Evolutionary conservation across 495 filamentous ascomycete genomes (phyloP).

Genomic region (Penicillium flavigenum): DNA sequence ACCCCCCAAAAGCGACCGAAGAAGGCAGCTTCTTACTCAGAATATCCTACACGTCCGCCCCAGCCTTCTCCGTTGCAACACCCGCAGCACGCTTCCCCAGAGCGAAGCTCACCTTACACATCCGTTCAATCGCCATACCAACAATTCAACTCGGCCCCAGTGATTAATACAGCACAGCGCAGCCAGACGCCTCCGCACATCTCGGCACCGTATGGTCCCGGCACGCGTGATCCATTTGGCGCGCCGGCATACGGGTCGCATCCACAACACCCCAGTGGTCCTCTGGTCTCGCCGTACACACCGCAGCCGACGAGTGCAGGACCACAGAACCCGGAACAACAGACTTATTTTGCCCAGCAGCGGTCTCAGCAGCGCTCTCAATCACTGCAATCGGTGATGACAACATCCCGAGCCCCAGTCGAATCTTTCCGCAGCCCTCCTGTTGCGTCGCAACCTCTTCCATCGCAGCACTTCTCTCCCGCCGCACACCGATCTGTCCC

Average conservation of each 20-base stretch:
- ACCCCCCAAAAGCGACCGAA: slow-evolving; percentile 36
- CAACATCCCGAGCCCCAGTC: slow-evolving; percentile 38
- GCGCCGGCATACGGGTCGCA: slow-evolving; percentile 35
- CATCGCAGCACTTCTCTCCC: slow-evolving; percentile 42
- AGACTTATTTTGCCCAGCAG: slow-evolving; percentile 44
- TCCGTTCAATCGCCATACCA: slow-evolving; percentile 49
- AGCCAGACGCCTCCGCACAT: slow-evolving; percentile 38
- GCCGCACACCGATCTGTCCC: slow-evolving; percentile 45
- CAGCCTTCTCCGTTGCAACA: slow-evolving; percentile 46
- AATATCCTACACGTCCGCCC: slow-evolving; percentile 38
- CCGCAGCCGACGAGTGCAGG: slow-evolving; percentile 34
- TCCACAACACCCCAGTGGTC: slow-evolving; percentile 30
- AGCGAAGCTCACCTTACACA: slow-evolving; percentile 43
- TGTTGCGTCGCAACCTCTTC: slow-evolving; percentile 36
- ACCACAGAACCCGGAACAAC: slow-evolving; percentile 35
- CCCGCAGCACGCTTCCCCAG: slow-evolving; percentile 41
- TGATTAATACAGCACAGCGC: slow-evolving; percentile 35
- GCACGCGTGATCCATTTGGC: slow-evolving; percentile 39
- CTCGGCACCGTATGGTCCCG: slow-evolving; percentile 37
- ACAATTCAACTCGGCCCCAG: slow-evolving; percentile 37
- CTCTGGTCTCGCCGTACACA: slow-evolving; percentile 37
- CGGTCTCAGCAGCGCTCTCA: slow-evolving; percentile 48
- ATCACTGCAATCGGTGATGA: slow-evolving; percentile 49
- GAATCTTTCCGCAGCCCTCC: slow-evolving; percentile 43
- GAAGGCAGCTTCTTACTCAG: slow-evolving; percentile 24